Base-by-base conservation (phyloP, 306 rosid genomes). In the Pachyrhizus erosus region DNA sequence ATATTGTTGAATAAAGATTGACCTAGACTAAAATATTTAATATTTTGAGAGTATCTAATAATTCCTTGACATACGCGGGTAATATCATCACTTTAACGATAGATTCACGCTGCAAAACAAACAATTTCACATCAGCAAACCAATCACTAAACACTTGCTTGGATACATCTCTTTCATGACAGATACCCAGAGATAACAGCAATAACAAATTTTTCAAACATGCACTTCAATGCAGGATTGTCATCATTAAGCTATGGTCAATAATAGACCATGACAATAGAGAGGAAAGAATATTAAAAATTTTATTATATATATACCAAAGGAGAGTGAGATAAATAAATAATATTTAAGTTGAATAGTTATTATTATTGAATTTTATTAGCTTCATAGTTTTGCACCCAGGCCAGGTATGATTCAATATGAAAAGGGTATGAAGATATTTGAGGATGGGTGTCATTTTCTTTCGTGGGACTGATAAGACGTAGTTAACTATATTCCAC, bases 401-500 rank as follows among this genome's bases (percentile, higher is more conserved):
- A 76, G 58, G 23, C 66, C 17, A 75, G 18, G 57, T 68, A 33
- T 72, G 84, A 33, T 82, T 62, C 55, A 74, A 79, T 78, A 83
- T 55, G 76, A 80, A 85, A 89, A 81, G 81, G 82, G 80, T 27
- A 61, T 57, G 9, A 29, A 88, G 85, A 78, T 91, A 82, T 85
- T 76, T 76, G 52, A 81, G 89, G 14, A 84, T 85, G 88, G 90
- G 61, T 82, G 91, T 88, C 95, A 84, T 91, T 88, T 78, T 92
- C 97, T 78, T 40, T 84, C 31, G 68, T 57, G 67, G 76, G 86
- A 86, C 8, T 84, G 92, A 91, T 82, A 67, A 81, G 91, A 88
- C 89, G n/a, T 75, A 23, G 84, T 83, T 82, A 81, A 87, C 88
- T 87, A 82, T 88, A 91, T 86, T 93, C 88, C 90, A 89, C 81